These are phyloP conservation scores for Chrysochromulina tobinii DNA, from an alignment of 78 protist genomes.

Conservation along the genomic window DNA sequence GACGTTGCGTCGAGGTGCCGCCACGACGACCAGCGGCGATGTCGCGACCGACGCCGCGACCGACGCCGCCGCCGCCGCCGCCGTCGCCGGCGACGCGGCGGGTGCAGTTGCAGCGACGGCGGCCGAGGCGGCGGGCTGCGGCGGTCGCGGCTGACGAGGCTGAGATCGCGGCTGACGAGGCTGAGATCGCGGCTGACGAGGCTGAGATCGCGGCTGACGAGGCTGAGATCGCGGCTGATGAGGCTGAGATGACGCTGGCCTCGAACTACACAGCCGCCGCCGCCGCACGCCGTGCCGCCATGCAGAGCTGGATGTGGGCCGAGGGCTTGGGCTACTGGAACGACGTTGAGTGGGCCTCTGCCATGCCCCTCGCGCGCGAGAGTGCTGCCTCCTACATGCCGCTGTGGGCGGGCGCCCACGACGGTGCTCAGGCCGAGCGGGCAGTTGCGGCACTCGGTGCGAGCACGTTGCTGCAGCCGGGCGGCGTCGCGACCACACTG, in stretches of 20 bases:
- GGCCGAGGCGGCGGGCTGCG: background rate
- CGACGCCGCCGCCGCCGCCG: background rate
- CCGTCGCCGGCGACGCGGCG: background rate
- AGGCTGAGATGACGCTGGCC: no score
- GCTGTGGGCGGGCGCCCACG: slow-evolving; percentile 42
- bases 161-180: no score
- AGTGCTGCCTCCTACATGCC: slow-evolving; percentile 39
- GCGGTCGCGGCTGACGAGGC: no score
- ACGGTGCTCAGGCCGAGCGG: background rate
- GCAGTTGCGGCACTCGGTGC: background rate
- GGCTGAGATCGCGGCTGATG: no score
- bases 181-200: no score
- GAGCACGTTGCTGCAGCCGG: background rate
- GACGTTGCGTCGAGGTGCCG: no score
- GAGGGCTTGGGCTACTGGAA: background rate
- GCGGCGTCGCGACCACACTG: slow-evolving; percentile 62
- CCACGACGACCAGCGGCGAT: no score
- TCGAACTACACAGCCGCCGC: background rate
- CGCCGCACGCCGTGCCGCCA: background rate
- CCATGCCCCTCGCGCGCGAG: no score
- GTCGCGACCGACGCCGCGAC: no score
- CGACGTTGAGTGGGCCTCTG: background rate
- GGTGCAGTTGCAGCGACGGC: background rate
- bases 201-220: no score
- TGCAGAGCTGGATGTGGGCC: background rate